Percentiles rank a stretch among this genome's conserved stretches.
Evolutionary conservation across 2,329 filamentous ascomycete species (phyloP).

Genomic region (Ophiostoma montium): DNA sequence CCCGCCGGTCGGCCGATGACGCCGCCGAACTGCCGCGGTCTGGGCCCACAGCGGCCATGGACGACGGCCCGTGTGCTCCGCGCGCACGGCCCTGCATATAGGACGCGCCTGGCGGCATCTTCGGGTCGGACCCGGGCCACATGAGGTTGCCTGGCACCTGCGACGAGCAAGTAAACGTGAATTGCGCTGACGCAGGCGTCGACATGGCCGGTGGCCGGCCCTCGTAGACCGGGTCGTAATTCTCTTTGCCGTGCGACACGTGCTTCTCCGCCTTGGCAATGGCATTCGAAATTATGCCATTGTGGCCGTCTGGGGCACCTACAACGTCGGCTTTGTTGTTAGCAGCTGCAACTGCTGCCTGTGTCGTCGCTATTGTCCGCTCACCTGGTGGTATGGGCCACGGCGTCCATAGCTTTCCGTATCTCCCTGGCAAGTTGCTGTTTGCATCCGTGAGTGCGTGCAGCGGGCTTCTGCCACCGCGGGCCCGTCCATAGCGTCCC

Average conservation of each 20-base stretch:
- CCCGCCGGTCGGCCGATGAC: not conserved
- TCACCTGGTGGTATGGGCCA: conserved; percentile 3
- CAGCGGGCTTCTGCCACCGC: conserved; percentile 47
- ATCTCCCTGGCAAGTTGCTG: conserved; percentile 38
- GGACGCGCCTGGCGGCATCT: not conserved
- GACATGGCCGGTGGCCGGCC: conserved; percentile 65
- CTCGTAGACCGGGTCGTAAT: conserved; percentile 43
- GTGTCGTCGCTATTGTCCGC: conserved; percentile 12
- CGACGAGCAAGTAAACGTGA: conserved; percentile 92
- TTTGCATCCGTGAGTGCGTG: conserved; percentile 45
- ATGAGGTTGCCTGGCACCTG: conserved; percentile 75
- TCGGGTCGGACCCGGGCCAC: conserved; percentile 27
- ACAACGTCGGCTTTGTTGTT: not conserved
- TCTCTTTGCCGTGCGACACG: conserved; percentile 30
- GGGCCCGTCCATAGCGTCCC: conserved; percentile 62
- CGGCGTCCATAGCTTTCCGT: conserved; percentile 30
- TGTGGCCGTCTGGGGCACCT: conserved; percentile 23
- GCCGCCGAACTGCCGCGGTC: not conserved
- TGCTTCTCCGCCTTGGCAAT: conserved; percentile 74
- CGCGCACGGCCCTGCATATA: not conserved
- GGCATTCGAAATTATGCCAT: conserved; percentile 78
- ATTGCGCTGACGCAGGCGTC: conserved; percentile 60
- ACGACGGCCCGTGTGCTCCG: not conserved
- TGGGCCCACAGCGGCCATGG: not conserved
- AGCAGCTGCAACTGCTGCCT: not conserved